Evolutionary conservation across 148 eudicot species (phyloP), one percentile per base, ranked within the genome.

Genomic region (Camellia granthamiana): DNA sequence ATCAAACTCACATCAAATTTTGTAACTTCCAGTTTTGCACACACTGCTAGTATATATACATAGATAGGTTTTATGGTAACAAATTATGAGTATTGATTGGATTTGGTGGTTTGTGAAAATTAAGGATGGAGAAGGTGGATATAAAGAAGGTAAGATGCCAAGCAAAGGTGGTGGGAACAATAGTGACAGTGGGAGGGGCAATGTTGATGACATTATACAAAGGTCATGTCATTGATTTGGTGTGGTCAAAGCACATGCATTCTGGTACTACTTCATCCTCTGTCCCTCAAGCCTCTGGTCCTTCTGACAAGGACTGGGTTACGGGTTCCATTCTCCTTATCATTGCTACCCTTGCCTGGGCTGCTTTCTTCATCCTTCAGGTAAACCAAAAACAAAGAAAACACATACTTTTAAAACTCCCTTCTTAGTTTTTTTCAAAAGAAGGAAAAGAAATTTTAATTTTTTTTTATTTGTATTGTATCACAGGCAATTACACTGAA

Each of bases 161-260:
- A 86, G 99, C 97, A 56, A 97, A 97, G 88, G 94, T 97, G 78
- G 85, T 90, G 51, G 99, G 99, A 82, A 97, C 99, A 41, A 30
- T 92, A 73, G 92, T 94, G 43, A 97, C 98, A 58, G 98, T 97
- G 14, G 93, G 82, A 23, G 99, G 99, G 73, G 99, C 98, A 14
- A 97, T 97, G 99, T 82, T 97, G 76, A 97, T 97, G 99, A 97
- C 98, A 42, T 73, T 97, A 63, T 94, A 92, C 91, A 94, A 91
- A 74, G 98, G 99, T 16, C 88, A 85, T 30, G 88, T 90, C 21
- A 77, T 97, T 30, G 84, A 89, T 65, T 46, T 94, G 78, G 13
- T 88, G 0, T 92, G 94, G 98, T 84, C 98, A 43, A 54, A 81
- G 51, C 83, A 87, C 80, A 47, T 74, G 9, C 88, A 84, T 51